Conservation (phyloP, 2,329 filamentous ascomycete genomes). For the Tricladium varicosporioides region DNA sequence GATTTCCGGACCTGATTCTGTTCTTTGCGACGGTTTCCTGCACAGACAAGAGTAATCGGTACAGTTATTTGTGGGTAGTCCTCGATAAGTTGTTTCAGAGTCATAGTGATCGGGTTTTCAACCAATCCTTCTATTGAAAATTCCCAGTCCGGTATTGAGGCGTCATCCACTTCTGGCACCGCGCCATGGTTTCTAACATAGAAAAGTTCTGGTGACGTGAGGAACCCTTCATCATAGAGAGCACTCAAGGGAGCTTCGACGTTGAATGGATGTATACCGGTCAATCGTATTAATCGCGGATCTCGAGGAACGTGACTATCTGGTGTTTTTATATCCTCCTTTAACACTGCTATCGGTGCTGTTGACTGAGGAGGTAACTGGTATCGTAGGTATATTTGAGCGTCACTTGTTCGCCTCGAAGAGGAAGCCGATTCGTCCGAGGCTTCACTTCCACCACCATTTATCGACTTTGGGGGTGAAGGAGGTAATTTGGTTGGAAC, state of each 20-base stretch:
- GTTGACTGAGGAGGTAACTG: constrained; percentile 67
- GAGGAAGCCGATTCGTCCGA: constrained; percentile 19
- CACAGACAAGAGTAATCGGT: constrained; percentile 86
- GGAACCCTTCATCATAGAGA: constrained; percentile 76
- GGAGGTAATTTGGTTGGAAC: constrained; percentile 21
- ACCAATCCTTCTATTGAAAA: constrained; percentile 84
- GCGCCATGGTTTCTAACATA: constrained; percentile 90
- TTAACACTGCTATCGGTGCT: constrained; percentile 58
- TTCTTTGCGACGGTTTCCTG: constrained; percentile 88
- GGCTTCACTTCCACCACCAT: constrained; percentile 21
- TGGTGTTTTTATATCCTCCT: constrained; percentile 79
- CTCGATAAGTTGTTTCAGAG: constrained; percentile 67
- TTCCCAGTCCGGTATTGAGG: constrained; percentile 74
- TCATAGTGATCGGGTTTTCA: constrained; percentile 70
- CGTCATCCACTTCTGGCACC: constrained; percentile 73
- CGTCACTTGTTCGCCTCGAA: constrained; percentile 22
- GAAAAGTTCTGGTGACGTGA: constrained; percentile 84
- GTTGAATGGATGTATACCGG: constrained; percentile 89
- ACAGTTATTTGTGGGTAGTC: constrained; percentile 81
- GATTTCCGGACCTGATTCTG: constrained; percentile 89
- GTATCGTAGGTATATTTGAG: constrained; percentile 20
- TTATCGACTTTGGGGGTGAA: constrained; percentile 31
- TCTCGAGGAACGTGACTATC: constrained; percentile 80
- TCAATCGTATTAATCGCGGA: constrained; percentile 77
- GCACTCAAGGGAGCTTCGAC: constrained; percentile 79